Evolutionary conservation across 768 basidiomycete species (phyloP).

Genomic region (Cystofilobasidium ferigula): DNA sequence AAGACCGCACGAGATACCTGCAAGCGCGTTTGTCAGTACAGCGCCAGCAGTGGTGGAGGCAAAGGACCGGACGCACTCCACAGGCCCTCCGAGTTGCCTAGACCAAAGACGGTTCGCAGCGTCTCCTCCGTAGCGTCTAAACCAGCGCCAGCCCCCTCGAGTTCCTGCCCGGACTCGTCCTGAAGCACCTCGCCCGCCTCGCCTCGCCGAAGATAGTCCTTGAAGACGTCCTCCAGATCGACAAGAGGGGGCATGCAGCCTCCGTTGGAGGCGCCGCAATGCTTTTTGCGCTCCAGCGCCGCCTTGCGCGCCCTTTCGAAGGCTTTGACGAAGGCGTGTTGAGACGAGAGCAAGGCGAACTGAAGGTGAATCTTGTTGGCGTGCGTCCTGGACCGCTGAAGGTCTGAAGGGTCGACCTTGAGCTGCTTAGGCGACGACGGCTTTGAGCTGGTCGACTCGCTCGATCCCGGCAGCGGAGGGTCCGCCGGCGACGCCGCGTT

Average conservation of each 20-base stretch:
- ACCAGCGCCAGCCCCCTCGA: neutral
- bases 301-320: slow-evolving; percentile 29
- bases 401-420: neutral
- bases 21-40: too few relatives aligned
- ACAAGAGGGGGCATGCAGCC: slow-evolving; percentile 29
- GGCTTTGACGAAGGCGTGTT: slow-evolving; percentile 31
- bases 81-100: slow-evolving; percentile 31
- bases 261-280: slow-evolving; percentile 25
- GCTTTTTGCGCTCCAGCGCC: slow-evolving; percentile 7
- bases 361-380: slow-evolving; percentile 31
- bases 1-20: slow-evolving; percentile 37
- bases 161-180: too few relatives aligned
- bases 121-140: slow-evolving; percentile 12
- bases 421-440: neutral
- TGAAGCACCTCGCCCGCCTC: slow-evolving; percentile 1
- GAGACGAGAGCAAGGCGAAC: slow-evolving; percentile 35
- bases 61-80: slow-evolving; percentile 31
- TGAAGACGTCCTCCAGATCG: slow-evolving; percentile 31
- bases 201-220: slow-evolving; percentile 25
- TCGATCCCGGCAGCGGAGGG: neutral
- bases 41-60: too few relatives aligned
- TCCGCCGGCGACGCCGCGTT: neutral
- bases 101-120: slow-evolving; percentile 31
- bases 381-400: neutral
- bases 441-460: neutral